phyloP scores from a whole-genome alignment of 1,284 basidiomycete genomes.

The Ceraceosorus guamensis region DNA sequence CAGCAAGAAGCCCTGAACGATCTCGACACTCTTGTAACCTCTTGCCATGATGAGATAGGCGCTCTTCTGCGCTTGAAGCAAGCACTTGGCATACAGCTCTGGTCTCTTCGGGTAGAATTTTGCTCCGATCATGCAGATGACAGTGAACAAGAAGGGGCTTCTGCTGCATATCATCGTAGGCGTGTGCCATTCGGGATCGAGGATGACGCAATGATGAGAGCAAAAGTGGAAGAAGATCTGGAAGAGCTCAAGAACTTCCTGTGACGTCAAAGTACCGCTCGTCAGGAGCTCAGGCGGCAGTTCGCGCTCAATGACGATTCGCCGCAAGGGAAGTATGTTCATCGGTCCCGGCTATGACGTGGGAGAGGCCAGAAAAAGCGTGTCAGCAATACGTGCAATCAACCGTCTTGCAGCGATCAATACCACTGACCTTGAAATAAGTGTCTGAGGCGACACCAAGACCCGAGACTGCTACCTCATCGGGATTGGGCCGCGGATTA shows the following conservation, averaged over 20 bases:
- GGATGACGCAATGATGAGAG: conserved; percentile 27
- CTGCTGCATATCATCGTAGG: conserved; percentile 37
- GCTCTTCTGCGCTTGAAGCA: neutral
- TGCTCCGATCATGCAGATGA: conserved; percentile 80
- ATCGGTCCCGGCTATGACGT: conserved; percentile 70
- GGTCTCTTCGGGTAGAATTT: conserved; percentile 77
- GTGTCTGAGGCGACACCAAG: conserved; percentile 79
- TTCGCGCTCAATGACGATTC: conserved; percentile 79
- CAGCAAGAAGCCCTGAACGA: conserved; percentile 50
- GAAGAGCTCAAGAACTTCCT: conserved; percentile 79
- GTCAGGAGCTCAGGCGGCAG: conserved; percentile 62
- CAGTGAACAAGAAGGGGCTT: conserved; percentile 44
- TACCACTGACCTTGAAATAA: too few relatives aligned
- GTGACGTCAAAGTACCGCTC: conserved; percentile 69
- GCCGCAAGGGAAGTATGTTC: conserved; percentile 55
- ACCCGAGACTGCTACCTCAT: neutral
- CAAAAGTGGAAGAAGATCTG: conserved; percentile 66
- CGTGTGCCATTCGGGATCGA: conserved; percentile 47
- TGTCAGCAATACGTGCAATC: too few relatives aligned
- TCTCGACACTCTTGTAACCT: conserved; percentile 87
- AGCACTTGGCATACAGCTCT: conserved; percentile 61
- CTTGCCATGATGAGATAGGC: conserved; percentile 31
- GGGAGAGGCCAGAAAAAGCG: too few relatives aligned
- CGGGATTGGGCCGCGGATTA: conserved; percentile 1
- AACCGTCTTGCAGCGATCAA: too few relatives aligned